Evolutionary conservation across 495 filamentous ascomycete species (phyloP).

Genomic region (Ramalina intermedia): DNA sequence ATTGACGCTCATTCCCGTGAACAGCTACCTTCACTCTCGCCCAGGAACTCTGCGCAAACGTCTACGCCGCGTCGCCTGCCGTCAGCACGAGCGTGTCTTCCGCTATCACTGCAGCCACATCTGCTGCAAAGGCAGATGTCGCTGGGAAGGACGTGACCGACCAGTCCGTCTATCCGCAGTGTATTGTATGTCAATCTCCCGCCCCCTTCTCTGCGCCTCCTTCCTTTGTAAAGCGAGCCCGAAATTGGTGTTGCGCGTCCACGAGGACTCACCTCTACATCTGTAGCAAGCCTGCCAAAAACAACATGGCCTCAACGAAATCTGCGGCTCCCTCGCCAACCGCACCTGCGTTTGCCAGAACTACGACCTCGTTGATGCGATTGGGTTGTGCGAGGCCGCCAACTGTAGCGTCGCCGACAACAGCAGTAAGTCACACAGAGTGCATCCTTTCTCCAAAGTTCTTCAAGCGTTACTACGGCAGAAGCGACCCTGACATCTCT

Average conservation of each 20-base stretch:
- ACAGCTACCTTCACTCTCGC: neutral
- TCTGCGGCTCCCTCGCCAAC: too few relatives aligned
- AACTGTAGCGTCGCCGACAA: neutral
- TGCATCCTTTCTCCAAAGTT: neutral
- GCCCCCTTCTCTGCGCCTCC: neutral
- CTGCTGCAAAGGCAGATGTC: neutral
- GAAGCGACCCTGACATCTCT: too few relatives aligned
- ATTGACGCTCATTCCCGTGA: neutral
- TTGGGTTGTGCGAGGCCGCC: neutral
- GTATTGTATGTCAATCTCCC: slow-evolving; percentile 3
- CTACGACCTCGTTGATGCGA: neutral
- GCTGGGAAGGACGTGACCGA: slow-evolving; percentile 4
- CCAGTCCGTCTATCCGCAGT: slow-evolving; percentile 4
- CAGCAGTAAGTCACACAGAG: neutral
- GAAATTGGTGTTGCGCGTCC: neutral
- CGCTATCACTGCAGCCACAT: slow-evolving; percentile 6
- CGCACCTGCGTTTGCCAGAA: neutral
- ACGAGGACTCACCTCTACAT: neutral
- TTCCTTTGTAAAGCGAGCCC: neutral
- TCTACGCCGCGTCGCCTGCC: slow-evolving; percentile 1
- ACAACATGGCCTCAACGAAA: too few relatives aligned
- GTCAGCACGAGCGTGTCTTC: slow-evolving; percentile 3
- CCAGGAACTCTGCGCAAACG: slow-evolving; percentile 2
- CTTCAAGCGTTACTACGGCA: too few relatives aligned
- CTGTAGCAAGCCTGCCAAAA: neutral